Evolutionary conservation across 2,329 filamentous ascomycete genomes (phyloP), one percentile per base, ranked within the genome.

Genomic region (Tolypocladium inflatum): DNA sequence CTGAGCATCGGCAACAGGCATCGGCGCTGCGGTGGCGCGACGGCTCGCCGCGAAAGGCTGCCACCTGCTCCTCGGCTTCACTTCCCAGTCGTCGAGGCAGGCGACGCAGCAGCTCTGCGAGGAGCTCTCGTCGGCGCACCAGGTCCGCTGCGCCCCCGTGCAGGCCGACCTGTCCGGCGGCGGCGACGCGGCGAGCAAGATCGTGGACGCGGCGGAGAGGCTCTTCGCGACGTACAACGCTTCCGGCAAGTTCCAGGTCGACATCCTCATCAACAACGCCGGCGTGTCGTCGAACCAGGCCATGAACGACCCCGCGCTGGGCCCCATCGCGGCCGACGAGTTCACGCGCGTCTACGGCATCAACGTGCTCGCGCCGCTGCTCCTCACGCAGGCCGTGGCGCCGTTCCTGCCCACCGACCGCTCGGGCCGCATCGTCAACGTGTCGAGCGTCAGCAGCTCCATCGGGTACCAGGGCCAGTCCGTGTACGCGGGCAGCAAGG

Each of bases 181-280:
- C 3, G 62, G 63, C 2, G 58, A 63, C 7, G 68, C 70, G 11
- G 58, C 65, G 1, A 19, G 59, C n/a, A 65, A 59, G 53, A 68
- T 73, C 43, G 58, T 74, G 19, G 62, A 67, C 3, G 68, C 68
- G 21, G 70, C 70, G 41, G 59, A 55, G 17, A 39, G 48, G 19
- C 63, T 72, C 55, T 71, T 66, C 60, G 50, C 58, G 10, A 64
- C 63, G 13, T 69, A 66, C 61, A 65, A 54, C 30, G 23, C 57
- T 0, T 41, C 57, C 13, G 61, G 58, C 15, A 56, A 63, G 8
- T 68, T 73, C 59, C 67, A 68, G 66, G 80, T 96, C 67, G 90
- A 95, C 73, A 90, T 96, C 61, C 77, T 96, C 56, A 77, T 96
- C 77, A 95, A 96, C 80, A 96, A 95, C 71, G 91, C 91, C 37